These are phyloP conservation scores for Coniella vitis DNA, from an alignment of 2,329 filamentous ascomycete species.

Conservation along the genomic window DNA sequence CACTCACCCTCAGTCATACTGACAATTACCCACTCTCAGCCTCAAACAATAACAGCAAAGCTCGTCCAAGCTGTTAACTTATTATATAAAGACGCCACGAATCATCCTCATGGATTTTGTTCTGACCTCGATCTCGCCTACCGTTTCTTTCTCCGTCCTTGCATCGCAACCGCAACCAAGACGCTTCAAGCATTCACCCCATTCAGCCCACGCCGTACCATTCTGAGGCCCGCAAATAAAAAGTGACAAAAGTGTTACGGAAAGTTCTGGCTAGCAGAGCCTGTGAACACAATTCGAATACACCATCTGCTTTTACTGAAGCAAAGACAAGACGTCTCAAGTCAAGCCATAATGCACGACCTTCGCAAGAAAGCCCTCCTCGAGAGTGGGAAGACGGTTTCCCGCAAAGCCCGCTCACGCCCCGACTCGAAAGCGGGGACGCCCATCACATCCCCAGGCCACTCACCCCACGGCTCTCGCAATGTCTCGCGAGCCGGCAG, in stretches of 20 bases:
- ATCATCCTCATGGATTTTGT: conserved; percentile 22
- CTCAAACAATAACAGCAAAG: conserved; percentile 1
- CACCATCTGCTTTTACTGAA: background rate
- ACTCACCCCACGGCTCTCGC: conserved; percentile 51
- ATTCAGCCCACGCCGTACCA: conserved; percentile 4
- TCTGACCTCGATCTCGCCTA: conserved; percentile 11
- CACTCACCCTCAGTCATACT: background rate
- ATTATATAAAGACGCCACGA: background rate
- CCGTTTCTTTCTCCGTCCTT: conserved; percentile 2
- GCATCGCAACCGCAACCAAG: conserved; percentile 12
- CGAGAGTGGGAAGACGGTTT: conserved; percentile 66
- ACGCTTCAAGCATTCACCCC: conserved; percentile 9
- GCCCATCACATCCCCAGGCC: conserved; percentile 50
- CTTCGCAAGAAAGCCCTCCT: conserved; percentile 60
- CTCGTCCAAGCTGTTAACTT: background rate
- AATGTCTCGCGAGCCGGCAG: conserved; percentile 53
- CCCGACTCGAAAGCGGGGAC: conserved; percentile 52
- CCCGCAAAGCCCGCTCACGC: conserved; percentile 57
- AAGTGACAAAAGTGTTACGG: background rate
- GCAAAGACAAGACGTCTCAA: background rate
- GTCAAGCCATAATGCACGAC: conserved; percentile 49
- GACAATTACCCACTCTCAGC: background rate
- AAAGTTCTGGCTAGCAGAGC: background rate
- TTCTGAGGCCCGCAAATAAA: too few relatives aligned
- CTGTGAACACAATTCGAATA: background rate